Evolutionary conservation across 2,329 filamentous ascomycete species (phyloP).

Genomic region (Fusarium graminum): DNA sequence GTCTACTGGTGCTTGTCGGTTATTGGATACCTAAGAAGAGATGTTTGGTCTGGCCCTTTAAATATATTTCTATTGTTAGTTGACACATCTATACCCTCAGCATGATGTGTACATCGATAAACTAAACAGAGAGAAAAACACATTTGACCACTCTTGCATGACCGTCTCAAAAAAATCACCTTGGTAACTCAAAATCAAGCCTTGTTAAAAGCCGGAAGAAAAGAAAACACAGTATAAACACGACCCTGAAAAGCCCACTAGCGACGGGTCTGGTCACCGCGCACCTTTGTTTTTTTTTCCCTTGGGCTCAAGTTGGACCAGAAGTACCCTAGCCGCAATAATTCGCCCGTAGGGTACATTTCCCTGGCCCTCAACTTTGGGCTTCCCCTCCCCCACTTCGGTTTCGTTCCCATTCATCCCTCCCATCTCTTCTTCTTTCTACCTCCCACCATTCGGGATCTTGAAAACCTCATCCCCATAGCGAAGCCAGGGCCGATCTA

Average conservation of each 20-base stretch:
- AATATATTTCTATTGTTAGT: neutral
- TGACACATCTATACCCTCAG: constrained; percentile 1
- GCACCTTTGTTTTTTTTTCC: constrained; percentile 40
- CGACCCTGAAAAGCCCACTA: constrained; percentile 35
- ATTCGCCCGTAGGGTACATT: constrained; percentile 21
- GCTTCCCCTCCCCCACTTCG: constrained; percentile 48
- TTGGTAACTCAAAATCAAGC: neutral
- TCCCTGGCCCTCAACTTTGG: constrained; percentile 32
- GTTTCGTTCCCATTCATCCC: constrained; percentile 45
- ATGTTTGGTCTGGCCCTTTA: neutral
- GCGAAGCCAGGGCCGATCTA: constrained; percentile 31
- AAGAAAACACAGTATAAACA: constrained; percentile 11
- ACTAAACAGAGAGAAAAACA: neutral
- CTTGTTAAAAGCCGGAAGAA: constrained; percentile 13
- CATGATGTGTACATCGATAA: neutral
- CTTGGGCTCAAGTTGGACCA: constrained; percentile 28
- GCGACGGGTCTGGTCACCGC: constrained; percentile 28
- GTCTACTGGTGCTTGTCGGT: neutral
- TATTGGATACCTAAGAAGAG: neutral
- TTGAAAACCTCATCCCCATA: constrained; percentile 43
- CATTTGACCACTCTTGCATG: neutral
- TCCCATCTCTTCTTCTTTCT: constrained; percentile 43
- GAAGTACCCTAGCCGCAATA: constrained; percentile 31
- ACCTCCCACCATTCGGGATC: constrained; percentile 45
- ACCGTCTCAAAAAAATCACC: neutral